Percentiles rank a stretch among this genome's conserved stretches.
These are phyloP conservation scores for Yarrowia keelungensis DNA, from an alignment of 805 yeast species.

Conservation along the genomic window DNA sequence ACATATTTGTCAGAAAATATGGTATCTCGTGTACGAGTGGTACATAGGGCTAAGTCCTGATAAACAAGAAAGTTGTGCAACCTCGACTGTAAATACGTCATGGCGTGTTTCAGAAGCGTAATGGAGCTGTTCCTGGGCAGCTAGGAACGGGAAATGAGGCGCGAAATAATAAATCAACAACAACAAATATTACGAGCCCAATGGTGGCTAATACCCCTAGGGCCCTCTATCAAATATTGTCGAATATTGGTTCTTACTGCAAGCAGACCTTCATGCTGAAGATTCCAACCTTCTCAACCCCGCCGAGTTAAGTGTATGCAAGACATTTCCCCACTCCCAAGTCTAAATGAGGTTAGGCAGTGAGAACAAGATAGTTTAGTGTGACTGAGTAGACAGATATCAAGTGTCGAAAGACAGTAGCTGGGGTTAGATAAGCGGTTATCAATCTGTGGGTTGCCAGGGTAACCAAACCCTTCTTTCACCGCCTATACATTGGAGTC, in stretches of 20 bases:
- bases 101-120: too few species aligned
- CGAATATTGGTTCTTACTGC: not conserved
- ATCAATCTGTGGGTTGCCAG: too few species aligned
- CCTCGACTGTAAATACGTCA: not conserved
- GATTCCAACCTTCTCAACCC: slow-evolving; percentile 24
- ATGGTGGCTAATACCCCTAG: too few species aligned
- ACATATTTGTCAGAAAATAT: not conserved
- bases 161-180: not conserved
- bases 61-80: not conserved
- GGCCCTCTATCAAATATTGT: too few species aligned
- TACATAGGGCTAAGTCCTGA: not conserved
- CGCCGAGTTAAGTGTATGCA: slow-evolving; percentile 24
- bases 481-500: too few species aligned
- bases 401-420: too few species aligned
- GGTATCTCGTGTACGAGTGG: not conserved
- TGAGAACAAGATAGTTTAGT: not conserved
- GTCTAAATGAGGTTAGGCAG: not conserved
- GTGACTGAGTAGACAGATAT: not conserved
- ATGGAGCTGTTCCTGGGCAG: not conserved
- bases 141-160: not conserved
- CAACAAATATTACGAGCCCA: not conserved
- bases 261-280: not conserved
- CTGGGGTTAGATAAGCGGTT: too few species aligned
- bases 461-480: too few species aligned
- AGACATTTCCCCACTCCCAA: slow-evolving; percentile 32